These are phyloP conservation scores for Cornus kousa DNA, from an alignment of 148 eudicot genomes.

Conservation along the genomic window DNA sequence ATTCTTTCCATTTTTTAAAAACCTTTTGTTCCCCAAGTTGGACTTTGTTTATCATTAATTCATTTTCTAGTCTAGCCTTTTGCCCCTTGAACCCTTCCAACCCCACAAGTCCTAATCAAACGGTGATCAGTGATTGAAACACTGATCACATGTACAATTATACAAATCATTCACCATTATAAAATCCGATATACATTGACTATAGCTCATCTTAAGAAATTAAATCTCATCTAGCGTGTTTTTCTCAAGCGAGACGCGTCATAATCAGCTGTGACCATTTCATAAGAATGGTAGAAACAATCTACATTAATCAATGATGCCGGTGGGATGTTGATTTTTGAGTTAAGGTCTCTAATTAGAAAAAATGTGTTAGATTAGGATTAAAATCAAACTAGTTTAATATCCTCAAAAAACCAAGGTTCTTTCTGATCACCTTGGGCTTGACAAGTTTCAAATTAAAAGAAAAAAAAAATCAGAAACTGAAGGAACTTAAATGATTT, in stretches of 20 bases:
- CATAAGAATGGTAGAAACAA: too few species aligned
- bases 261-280: not conserved
- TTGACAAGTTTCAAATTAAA: conserved; percentile 10
- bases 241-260: not conserved
- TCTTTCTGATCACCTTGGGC: conserved; percentile 5
- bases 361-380: too few species aligned
- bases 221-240: not conserved
- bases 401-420: not conserved
- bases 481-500: not conserved
- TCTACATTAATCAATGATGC: too few species aligned
- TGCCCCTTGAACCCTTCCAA: conserved; percentile 10
- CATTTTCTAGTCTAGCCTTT: not conserved
- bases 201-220: not conserved
- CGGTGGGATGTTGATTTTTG: too few species aligned
- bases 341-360: too few species aligned
- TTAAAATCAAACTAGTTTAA: not conserved
- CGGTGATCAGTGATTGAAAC: not conserved
- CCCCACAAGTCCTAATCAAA: conserved; percentile 19
- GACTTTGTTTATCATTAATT: conserved; percentile 12
- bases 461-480: not conserved
- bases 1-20: conserved; percentile 10
- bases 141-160: not conserved
- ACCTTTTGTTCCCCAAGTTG: conserved; percentile 24
- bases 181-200: not conserved
- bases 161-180: not conserved